Percentiles rank a stretch among this genome's conserved stretches.
These are phyloP conservation scores for Coemansia sp. DNA, from an alignment of 192 early-diverging fungal genomes.

Conservation along the genomic window DNA sequence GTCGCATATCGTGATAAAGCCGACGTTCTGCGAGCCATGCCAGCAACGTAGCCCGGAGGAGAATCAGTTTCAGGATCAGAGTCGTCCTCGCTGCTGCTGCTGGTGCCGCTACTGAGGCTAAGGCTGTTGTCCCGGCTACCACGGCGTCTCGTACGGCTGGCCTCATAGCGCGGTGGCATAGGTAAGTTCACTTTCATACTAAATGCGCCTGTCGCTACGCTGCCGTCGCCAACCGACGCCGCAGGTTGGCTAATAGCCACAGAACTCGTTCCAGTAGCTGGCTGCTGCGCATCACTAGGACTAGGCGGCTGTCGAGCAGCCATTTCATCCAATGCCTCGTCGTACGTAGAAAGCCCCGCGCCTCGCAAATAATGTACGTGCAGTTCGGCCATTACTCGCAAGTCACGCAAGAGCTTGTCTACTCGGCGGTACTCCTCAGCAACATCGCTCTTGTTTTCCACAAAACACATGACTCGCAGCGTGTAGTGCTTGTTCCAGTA, in stretches of 20 bases:
- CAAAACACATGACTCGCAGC: constrained; percentile 71
- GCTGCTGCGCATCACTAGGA: neutral
- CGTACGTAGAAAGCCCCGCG: constrained; percentile 48
- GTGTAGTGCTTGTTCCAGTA: constrained; percentile 66
- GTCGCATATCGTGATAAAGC: constrained; percentile 12
- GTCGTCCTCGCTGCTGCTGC: constrained; percentile 16
- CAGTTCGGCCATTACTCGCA: constrained; percentile 67
- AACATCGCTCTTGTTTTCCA: constrained; percentile 65
- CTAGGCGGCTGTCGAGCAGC: neutral
- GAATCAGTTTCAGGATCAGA: constrained; percentile 26
- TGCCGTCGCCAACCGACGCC: neutral
- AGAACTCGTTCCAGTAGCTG: neutral
- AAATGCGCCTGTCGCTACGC: constrained; percentile 14
- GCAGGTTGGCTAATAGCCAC: neutral
- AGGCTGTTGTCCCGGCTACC: constrained; percentile 2
- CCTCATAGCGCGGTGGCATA: constrained; percentile 47
- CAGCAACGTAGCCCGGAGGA: neutral
- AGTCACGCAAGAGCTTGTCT: constrained; percentile 58
- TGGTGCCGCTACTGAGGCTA: constrained; percentile 11
- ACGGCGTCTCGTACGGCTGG: constrained; percentile 4
- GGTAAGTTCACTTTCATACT: constrained; percentile 52
- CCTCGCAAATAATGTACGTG: constrained; percentile 58
- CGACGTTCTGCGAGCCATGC: neutral
- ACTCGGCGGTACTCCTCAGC: constrained; percentile 64
- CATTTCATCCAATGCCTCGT: constrained; percentile 4